phyloP scores from a whole-genome alignment of 2,329 filamentous ascomycete genomes.

The Lasiodiplodia sp. region DNA sequence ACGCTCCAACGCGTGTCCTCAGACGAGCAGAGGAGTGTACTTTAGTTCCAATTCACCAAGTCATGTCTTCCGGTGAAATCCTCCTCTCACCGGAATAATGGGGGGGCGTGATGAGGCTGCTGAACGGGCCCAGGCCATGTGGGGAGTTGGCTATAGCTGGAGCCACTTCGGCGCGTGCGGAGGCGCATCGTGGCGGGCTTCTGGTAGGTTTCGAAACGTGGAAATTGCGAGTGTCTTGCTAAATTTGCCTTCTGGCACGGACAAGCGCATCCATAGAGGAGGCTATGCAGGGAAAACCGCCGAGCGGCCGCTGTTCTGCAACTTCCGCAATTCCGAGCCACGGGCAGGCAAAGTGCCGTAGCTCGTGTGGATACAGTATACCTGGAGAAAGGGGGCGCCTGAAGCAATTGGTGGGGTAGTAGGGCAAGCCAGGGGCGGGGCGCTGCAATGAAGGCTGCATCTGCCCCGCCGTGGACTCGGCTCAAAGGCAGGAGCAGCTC shows the following conservation, averaged over 20 bases:
- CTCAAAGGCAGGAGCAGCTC: constrained; percentile 11
- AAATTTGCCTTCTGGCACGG: neutral
- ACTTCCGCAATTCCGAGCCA: constrained; percentile 10
- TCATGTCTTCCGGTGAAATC: constrained; percentile 4
- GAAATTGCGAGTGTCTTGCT: constrained; percentile 9
- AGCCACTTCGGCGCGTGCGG: neutral
- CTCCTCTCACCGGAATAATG: neutral
- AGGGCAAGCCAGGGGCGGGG: constrained; percentile 13
- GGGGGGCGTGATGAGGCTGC: neutral
- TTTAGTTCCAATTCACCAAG: neutral
- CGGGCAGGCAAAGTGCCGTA: constrained; percentile 17
- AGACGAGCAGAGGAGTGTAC: neutral
- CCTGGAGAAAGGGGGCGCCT: constrained; percentile 15
- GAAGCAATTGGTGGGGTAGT: constrained; percentile 24
- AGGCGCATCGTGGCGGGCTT: neutral
- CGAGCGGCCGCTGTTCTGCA: neutral
- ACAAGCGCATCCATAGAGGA: constrained; percentile 5
- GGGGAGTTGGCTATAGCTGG: neutral
- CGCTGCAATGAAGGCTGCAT: neutral
- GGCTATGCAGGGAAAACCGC: neutral
- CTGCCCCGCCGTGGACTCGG: constrained; percentile 17
- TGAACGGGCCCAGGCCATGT: neutral
- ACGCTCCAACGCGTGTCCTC: neutral
- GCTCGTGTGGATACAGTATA: neutral
- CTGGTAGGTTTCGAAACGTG: neutral